Base-by-base conservation (phyloP, 305 asterid genomes). In the Euphrasia arctica region DNA sequence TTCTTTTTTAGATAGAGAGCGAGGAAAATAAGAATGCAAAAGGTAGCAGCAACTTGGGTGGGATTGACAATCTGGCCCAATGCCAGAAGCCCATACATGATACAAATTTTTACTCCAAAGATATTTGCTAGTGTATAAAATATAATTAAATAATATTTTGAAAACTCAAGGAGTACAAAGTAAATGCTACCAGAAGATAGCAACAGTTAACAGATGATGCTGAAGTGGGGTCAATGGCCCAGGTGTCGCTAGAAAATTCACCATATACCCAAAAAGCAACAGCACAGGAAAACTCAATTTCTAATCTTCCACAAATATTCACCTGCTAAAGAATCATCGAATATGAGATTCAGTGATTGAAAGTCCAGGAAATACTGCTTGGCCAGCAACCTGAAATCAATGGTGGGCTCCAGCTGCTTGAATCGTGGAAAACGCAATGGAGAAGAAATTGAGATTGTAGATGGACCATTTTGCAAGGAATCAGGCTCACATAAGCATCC, bases 401-500 rank as follows among this genome's bases (percentile, higher is more conserved):
- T 76, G 55, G 74, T 58, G 63, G 87, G 83, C 74, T 78, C 93
- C 83, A 80, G 83, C 77, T 71, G 80, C 83, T 88, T 88, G 79
- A 82, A 76, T 63, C 88, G 79, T 25, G 96, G 96, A 72, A 90
- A 83, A 73, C 88, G 84, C 87, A 90, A 73, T 27, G 97, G 97
- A 41, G 97, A 90, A 76, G 88, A 83, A 75, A 90, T 84, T 67
- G 91, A 77, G 77, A 90, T 88, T 66, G 95, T 85, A 66, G 89
- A 78, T 29, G 91, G 93, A 64, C 97, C 97, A 71, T 90, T 90
- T 67, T 86, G 81, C 82, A 83, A 74, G 62, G 97, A 90, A 82
- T 88, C 95, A 15, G 97, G 97, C 70, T 83, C 93, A 15, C 81
- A 78, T 65, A 88, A 75, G 73, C 81, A 77, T 75, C 97, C 97